Percentiles rank a stretch among this genome's conserved stretches.
Conservation (phyloP, 2,329 filamentous ascomycete species). For the Aspergillus brunneoviolaceus region DNA sequence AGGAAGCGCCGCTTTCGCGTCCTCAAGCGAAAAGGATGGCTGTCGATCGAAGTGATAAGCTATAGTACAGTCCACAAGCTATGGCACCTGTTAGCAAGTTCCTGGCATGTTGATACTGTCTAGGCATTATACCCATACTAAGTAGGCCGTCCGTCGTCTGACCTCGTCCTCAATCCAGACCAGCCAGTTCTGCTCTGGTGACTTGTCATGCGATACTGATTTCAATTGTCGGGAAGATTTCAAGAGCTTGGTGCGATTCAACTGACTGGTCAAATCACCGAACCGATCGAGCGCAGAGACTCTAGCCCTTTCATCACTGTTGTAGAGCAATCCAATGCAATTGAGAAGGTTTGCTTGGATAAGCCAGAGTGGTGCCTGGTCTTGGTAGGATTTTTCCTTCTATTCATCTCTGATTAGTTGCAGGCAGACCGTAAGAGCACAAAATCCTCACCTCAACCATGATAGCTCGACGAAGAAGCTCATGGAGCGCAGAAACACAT, state of each 20-base stretch:
- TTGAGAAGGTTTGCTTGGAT: slow-evolving; percentile 34
- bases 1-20: slow-evolving; percentile 42
- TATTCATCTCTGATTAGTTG: slow-evolving; percentile 14
- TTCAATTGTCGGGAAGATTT: slow-evolving; percentile 13
- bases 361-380: slow-evolving; percentile 25
- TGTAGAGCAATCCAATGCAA: slow-evolving; percentile 34
- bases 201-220: slow-evolving; percentile 4
- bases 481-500: slow-evolving; percentile 39
- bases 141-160: slow-evolving; percentile 41
- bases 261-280: slow-evolving; percentile 29
- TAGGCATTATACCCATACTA: slow-evolving; percentile 42
- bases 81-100: slow-evolving; percentile 5
- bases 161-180: slow-evolving; percentile 41
- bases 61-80: slow-evolving; percentile 46
- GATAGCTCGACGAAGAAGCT: slow-evolving; percentile 43
- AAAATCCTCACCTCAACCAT: slow-evolving; percentile 31
- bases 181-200: slow-evolving; percentile 30
- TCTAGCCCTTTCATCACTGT: slow-evolving; percentile 25
- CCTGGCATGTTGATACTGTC: not conserved
- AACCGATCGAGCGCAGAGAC: slow-evolving; percentile 27
- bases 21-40: slow-evolving; percentile 40
- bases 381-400: slow-evolving; percentile 27
- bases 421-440: too few relatives aligned
- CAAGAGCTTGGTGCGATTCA: slow-evolving; percentile 25
- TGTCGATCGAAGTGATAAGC: slow-evolving; percentile 40